These are phyloP conservation scores for Coprinopsis cinerea DNA, from an alignment of 768 basidiomycete species.

Conservation along the genomic window DNA sequence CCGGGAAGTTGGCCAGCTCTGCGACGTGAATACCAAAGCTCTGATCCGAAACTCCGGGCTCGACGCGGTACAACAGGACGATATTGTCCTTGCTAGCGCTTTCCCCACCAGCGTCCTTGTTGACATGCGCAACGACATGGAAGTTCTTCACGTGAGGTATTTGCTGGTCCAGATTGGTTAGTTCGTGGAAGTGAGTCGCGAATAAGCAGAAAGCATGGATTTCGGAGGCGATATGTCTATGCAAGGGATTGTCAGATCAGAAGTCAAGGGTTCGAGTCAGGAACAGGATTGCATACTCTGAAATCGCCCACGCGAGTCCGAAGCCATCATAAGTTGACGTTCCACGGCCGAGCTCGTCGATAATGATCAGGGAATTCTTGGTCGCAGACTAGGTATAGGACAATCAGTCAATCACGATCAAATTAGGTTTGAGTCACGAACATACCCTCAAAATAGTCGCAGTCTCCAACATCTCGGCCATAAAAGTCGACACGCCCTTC, in stretches of 20 bases:
- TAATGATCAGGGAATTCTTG: constrained; percentile 90
- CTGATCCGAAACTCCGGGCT: constrained; percentile 91
- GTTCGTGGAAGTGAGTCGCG: constrained; percentile 97
- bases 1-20: constrained; percentile 94
- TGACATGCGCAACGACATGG: constrained; percentile 93
- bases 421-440: constrained; percentile 5
- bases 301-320: constrained; percentile 97
- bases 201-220: constrained; percentile 95
- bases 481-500: constrained; percentile 97
- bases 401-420: background rate
- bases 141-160: constrained; percentile 86
- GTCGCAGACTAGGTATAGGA: constrained; percentile 67
- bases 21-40: constrained; percentile 99
- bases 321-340: constrained; percentile 98
- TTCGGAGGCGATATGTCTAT: constrained; percentile 85
- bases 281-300: constrained; percentile 57
- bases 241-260: background rate
- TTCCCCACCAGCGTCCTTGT: constrained; percentile 67
- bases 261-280: background rate
- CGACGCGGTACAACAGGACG: constrained; percentile 90
- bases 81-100: constrained; percentile 60
- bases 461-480: constrained; percentile 99
- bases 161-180: constrained; percentile 87
- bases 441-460: constrained; percentile 86
- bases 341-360: constrained; percentile 93